Conservation (phyloP, 371 early-diverging fungal genomes). For the Smittium culicis region DNA sequence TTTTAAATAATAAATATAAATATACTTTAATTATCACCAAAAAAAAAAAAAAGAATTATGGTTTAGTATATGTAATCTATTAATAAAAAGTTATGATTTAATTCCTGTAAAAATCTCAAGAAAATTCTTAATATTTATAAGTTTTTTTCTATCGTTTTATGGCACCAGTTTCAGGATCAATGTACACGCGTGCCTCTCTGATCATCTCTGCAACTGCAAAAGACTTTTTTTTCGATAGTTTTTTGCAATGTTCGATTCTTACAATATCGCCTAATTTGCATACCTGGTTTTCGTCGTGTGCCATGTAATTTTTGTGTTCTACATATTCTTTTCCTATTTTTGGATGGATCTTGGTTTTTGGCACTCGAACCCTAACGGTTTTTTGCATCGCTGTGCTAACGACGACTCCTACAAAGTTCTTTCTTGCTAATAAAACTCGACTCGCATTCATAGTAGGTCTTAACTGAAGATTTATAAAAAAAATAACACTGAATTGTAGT, state of each 20-base stretch:
- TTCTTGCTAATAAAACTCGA: slow-evolving; percentile 41
- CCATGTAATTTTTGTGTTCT: slow-evolving; percentile 70
- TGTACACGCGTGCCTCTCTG: slow-evolving; percentile 27
- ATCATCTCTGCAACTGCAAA: slow-evolving; percentile 80
- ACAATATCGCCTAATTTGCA: slow-evolving; percentile 84
- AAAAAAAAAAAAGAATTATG: no score
- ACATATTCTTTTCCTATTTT: slow-evolving; percentile 52
- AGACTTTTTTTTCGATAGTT: slow-evolving; percentile 72
- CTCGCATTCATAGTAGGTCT: slow-evolving; percentile 6
- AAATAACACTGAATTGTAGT: no score
- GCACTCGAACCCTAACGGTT: slow-evolving; percentile 82
- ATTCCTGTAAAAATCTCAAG: no score
- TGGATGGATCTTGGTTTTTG: slow-evolving; percentile 58
- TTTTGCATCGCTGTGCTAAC: slow-evolving; percentile 80
- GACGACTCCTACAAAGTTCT: slow-evolving; percentile 72
- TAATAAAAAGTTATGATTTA: no score
- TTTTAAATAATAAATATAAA: no score
- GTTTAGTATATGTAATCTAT: no score
- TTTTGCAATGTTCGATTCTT: slow-evolving; percentile 79
- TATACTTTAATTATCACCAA: no score
- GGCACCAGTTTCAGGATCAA: slow-evolving; percentile 29
- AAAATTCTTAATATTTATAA: neutral
- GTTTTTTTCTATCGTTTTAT: slow-evolving; percentile 12
- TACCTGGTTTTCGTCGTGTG: slow-evolving; percentile 69
- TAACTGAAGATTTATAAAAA: no score